phyloP scores from a whole-genome alignment of 352 stramenopile species.

The Globisporangium camurandrum region DNA sequence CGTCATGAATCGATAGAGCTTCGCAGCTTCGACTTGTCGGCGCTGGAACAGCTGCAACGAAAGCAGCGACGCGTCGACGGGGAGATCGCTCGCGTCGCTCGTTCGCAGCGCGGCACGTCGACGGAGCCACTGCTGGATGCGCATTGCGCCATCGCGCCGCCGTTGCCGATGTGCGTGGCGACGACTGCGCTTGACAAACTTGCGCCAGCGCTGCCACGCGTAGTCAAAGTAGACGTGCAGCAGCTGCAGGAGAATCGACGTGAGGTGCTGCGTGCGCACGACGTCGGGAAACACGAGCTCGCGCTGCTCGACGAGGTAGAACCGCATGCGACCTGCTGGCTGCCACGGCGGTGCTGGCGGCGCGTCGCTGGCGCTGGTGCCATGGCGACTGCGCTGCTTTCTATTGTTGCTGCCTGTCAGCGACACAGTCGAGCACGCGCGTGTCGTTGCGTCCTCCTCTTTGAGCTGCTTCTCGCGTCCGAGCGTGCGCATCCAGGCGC shows the following conservation, averaged over 20 bases:
- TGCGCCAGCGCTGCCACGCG: constrained; percentile 43
- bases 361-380: neutral
- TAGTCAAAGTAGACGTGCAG: constrained; percentile 57
- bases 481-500: constrained; percentile 38
- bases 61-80: constrained; percentile 21
- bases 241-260: constrained; percentile 43
- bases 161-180: constrained; percentile 22
- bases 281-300: constrained; percentile 34
- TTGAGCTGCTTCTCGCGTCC: constrained; percentile 24
- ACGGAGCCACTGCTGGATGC: constrained; percentile 41
- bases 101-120: constrained; percentile 12
- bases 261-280: constrained; percentile 31
- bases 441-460: constrained; percentile 38
- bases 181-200: constrained; percentile 31
- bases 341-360: constrained; percentile 21
- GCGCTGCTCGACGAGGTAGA: constrained; percentile 39
- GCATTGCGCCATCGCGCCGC: constrained; percentile 12
- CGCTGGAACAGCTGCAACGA: constrained; percentile 35
- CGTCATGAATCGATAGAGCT: constrained; percentile 35
- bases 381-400: constrained; percentile 1
- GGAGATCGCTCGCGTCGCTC: constrained; percentile 1
- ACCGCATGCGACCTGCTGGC: constrained; percentile 33
- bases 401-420: neutral
- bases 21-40: constrained; percentile 30
- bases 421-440: neutral